Percentiles rank a stretch among this genome's conserved stretches.
Evolutionary conservation across 2,329 filamentous ascomycete genomes (phyloP).

Genomic region (Diaporthe vexans): DNA sequence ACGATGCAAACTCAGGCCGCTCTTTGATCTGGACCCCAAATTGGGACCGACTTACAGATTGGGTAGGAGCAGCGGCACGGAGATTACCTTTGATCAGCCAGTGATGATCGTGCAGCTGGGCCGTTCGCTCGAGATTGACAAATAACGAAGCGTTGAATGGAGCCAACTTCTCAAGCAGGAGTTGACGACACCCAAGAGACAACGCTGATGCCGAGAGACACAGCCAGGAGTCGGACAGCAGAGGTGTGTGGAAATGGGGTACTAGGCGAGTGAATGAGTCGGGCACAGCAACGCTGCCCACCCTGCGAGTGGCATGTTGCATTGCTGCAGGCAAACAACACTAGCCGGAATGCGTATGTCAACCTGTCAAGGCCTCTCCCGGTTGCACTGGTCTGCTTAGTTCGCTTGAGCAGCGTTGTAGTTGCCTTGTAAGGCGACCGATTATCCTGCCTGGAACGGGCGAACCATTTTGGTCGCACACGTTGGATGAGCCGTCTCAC

Average conservation of each 20-base stretch:
- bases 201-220: neutral
- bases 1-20: slow-evolving; percentile 2
- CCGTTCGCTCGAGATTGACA: neutral
- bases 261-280: neutral
- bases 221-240: neutral
- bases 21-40: slow-evolving; percentile 22
- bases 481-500: slow-evolving; percentile 9
- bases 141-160: neutral
- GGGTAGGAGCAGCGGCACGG: neutral
- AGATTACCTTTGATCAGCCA: slow-evolving; percentile 6
- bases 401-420: slow-evolving; percentile 27
- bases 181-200: neutral
- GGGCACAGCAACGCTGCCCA: neutral
- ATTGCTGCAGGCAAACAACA: slow-evolving; percentile 32
- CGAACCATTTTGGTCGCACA: slow-evolving; percentile 17
- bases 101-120: slow-evolving; percentile 17
- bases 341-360: neutral
- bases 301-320: slow-evolving; percentile 8
- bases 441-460: slow-evolving; percentile 27
- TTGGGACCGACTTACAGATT: neutral
- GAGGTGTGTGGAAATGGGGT: neutral
- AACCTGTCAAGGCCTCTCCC: neutral
- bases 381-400: slow-evolving; percentile 14
- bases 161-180: neutral
- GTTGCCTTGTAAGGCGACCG: slow-evolving; percentile 38